Conservation (phyloP, 805 yeast species). For the Suhomyces pyralidae region DNA sequence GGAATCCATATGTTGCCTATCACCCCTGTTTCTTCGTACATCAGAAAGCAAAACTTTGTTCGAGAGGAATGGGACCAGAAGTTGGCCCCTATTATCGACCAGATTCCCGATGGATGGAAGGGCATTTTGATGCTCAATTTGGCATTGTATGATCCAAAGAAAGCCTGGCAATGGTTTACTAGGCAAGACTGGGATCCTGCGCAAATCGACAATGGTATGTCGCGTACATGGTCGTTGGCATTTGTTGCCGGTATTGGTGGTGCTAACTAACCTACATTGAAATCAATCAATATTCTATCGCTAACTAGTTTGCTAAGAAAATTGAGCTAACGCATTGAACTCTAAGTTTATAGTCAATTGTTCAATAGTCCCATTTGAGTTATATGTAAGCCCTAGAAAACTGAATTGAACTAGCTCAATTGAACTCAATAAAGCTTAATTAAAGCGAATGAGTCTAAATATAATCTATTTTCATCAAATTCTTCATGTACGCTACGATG, state of each 20-base stretch:
- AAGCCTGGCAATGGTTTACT: conserved; percentile 46
- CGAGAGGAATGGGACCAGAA: conserved; percentile 62
- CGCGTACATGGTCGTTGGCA: conserved; percentile 82
- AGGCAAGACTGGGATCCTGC: conserved; percentile 48
- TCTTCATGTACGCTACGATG: too few relatives aligned
- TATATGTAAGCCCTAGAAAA: too few relatives aligned
- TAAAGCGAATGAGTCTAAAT: too few relatives aligned
- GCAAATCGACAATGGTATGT: conserved; percentile 79
- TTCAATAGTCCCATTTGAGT: too few relatives aligned
- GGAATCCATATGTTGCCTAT: conserved; percentile 78
- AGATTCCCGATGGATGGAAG: conserved; percentile 65
- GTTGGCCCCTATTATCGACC: conserved; percentile 42
- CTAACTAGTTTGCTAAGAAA: too few relatives aligned
- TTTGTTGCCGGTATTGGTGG: conserved; percentile 58
- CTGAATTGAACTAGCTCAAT: too few relatives aligned
- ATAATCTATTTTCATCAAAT: too few relatives aligned
- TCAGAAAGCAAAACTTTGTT: conserved; percentile 53
- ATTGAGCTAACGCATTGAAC: too few relatives aligned
- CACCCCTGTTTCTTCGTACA: conserved; percentile 62
- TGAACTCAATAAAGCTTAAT: too few relatives aligned
- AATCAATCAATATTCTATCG: too few relatives aligned
- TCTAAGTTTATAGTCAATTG: too few relatives aligned
- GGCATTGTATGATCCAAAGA: conserved; percentile 67
- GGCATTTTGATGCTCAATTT: conserved; percentile 69
- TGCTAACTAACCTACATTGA: conserved; percentile 1